Percentiles rank a stretch among this genome's conserved stretches.
Evolutionary conservation across 352 stramenopile species (phyloP).

Genomic region (Globisporangium rhizosaccharum): DNA sequence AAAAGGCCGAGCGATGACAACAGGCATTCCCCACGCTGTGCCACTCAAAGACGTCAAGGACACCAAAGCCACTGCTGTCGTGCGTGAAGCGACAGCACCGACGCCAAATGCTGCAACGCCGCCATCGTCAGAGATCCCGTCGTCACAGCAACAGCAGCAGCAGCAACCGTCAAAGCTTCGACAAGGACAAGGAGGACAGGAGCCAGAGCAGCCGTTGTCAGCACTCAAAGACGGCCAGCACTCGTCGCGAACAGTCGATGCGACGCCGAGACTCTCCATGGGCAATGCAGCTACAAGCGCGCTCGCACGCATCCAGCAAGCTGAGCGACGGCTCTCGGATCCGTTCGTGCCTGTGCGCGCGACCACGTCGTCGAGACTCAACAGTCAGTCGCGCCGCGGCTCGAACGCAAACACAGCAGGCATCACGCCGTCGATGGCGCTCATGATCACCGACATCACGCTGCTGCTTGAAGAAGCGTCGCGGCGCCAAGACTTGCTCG

Average conservation of each 20-base stretch:
- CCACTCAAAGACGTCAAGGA: slow-evolving; percentile 15
- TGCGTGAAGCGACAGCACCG: background rate
- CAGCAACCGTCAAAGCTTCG: background rate
- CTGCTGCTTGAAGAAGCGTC: slow-evolving; percentile 38
- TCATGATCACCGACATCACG: slow-evolving; percentile 36
- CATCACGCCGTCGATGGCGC: slow-evolving; percentile 33
- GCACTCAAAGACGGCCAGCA: background rate
- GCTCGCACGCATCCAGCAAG: slow-evolving; percentile 15
- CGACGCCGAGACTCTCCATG: slow-evolving; percentile 7
- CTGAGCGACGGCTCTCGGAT: slow-evolving; percentile 21
- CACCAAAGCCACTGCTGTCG: slow-evolving; percentile 8
- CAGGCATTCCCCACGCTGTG: slow-evolving; percentile 9
- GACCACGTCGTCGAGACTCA: slow-evolving; percentile 34
- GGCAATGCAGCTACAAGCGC: slow-evolving; percentile 6
- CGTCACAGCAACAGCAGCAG: background rate
- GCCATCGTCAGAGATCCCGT: background rate
- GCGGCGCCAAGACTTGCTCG: slow-evolving; percentile 38
- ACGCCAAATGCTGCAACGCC: background rate
- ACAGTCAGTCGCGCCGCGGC: slow-evolving; percentile 21
- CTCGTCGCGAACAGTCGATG: background rate
- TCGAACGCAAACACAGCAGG: slow-evolving; percentile 12
- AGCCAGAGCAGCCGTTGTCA: background rate
- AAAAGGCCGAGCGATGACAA: slow-evolving; percentile 18
- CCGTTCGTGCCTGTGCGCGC: slow-evolving; percentile 19
- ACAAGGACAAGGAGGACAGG: background rate